Evolutionary conservation across 495 filamentous ascomycete species (phyloP).

Genomic region (Chlorociboria aeruginascens): DNA sequence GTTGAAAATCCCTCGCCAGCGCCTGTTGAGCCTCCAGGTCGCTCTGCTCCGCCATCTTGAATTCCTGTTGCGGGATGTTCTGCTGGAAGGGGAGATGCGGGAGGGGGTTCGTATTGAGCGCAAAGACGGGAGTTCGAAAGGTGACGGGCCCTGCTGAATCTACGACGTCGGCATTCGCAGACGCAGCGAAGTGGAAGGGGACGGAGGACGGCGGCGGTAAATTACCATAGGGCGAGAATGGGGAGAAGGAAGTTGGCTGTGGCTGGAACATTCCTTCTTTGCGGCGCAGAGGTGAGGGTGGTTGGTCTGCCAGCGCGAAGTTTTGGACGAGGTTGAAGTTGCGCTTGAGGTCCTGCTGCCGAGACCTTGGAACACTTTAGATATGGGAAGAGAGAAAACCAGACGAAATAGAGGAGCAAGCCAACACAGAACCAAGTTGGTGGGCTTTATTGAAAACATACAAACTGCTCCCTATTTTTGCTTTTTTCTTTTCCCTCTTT

Average conservation of each 20-base stretch:
- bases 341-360: neutral
- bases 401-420: no score
- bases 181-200: slow-evolving; percentile 15
- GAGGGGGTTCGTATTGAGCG: slow-evolving; percentile 24
- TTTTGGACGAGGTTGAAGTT: neutral
- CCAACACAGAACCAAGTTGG: no score
- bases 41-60: slow-evolving; percentile 17
- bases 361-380: no score
- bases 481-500: no score
- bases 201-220: neutral
- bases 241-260: slow-evolving; percentile 33
- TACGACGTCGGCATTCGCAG: slow-evolving; percentile 9
- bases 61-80: slow-evolving; percentile 22
- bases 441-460: no score
- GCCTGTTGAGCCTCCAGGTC: slow-evolving; percentile 42
- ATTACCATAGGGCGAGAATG: slow-evolving; percentile 19
- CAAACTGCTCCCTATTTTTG: no score
- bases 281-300: neutral
- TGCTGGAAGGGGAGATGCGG: slow-evolving; percentile 17
- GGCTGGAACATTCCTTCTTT: slow-evolving; percentile 38
- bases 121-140: slow-evolving; percentile 29
- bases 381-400: no score
- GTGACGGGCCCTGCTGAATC: slow-evolving; percentile 18
- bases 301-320: neutral
- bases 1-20: slow-evolving; percentile 50